Percentiles rank a stretch among this genome's conserved stretches.
These are phyloP conservation scores for Cenococcum geophilum DNA, from an alignment of 495 filamentous ascomycete species.

Conservation along the genomic window DNA sequence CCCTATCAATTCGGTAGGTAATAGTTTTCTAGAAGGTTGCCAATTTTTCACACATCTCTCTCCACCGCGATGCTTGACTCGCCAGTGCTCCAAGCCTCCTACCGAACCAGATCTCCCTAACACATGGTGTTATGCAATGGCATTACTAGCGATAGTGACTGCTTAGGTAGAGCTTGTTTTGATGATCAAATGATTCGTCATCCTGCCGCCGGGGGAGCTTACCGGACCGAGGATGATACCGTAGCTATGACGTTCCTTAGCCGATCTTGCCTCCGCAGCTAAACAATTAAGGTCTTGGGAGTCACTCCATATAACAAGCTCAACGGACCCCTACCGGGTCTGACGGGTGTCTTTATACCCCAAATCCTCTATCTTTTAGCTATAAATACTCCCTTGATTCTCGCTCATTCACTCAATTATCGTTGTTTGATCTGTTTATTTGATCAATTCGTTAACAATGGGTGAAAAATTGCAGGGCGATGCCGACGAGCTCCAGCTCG, in stretches of 20 bases:
- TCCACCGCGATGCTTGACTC: not conserved
- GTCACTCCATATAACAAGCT: too few relatives aligned
- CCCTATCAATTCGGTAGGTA: not conserved
- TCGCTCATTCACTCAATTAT: not conserved
- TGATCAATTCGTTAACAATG: conserved; percentile 18
- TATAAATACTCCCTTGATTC: not conserved
- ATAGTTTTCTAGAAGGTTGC: not conserved
- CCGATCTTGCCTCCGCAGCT: too few relatives aligned
- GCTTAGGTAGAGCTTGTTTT: too few relatives aligned
- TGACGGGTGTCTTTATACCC: too few relatives aligned
- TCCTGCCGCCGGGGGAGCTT: too few relatives aligned
- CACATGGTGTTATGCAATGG: not conserved
- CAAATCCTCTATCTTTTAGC: not conserved
- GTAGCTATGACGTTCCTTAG: too few relatives aligned
- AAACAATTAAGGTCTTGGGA: too few relatives aligned
- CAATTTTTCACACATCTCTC: not conserved
- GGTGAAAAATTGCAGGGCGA: conserved; percentile 9
- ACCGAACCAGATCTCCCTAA: not conserved
- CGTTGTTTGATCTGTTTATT: not conserved
- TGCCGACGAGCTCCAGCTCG: conserved; percentile 39
- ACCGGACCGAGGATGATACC: too few relatives aligned
- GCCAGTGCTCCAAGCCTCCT: not conserved
- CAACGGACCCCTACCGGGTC: too few relatives aligned
- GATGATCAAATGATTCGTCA: too few relatives aligned
- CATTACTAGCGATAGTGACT: too few relatives aligned